Evolutionary conservation across 148 eudicot species (phyloP), one percentile per base, ranked within the genome.

Genomic region (Vaccinium myrtillus): DNA sequence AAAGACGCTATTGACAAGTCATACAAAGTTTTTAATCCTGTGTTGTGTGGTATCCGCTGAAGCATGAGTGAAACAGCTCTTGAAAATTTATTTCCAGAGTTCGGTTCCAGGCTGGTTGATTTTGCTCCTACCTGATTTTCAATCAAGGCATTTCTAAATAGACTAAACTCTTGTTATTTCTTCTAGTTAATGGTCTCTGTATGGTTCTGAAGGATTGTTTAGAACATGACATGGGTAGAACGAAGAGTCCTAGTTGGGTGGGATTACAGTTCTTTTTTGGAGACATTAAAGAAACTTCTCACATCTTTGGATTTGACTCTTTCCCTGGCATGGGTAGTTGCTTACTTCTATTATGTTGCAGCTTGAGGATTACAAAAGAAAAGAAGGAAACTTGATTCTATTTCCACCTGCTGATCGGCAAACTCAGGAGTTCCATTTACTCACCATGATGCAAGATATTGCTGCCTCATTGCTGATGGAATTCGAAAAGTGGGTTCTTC

Each of bases 381-480:
- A 90, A 85, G 95, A 89, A 81, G 93, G 89, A 49, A 92, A 91
- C 80, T 80, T 94, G 80, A 82, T 93, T 81, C 86, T 96, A 87
- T 96, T 96, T 86, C 99, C 99, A 25, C 99, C 98, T 59, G 95
- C 95, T 69, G 98, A 96, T 83, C 91, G 90, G 36, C 98, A 91
- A 88, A 96, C 99, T 71, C 89, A 91, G 84, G 96, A 97, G 87
- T 89, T 94, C 92, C 99, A 97, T 85, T 86, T 95, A 89, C 95
- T 89, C 79, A 97, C 98, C 43, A 97, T 97, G 98, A 90, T 97
- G 97, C 99, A 97, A 91, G 99, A 95, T 88, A 89, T 97, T 86
- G 98, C 98, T 67, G 98, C 99, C 76, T 95, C 96, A 36, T 89
- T 97, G 90, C 87, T 97, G 90, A 97, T 97, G 99, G 96, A 92